Evolutionary conservation across 2,329 filamentous ascomycete genomes (phyloP), one percentile per base, ranked within the genome.

Genomic region (Epichloe glyceriae): DNA sequence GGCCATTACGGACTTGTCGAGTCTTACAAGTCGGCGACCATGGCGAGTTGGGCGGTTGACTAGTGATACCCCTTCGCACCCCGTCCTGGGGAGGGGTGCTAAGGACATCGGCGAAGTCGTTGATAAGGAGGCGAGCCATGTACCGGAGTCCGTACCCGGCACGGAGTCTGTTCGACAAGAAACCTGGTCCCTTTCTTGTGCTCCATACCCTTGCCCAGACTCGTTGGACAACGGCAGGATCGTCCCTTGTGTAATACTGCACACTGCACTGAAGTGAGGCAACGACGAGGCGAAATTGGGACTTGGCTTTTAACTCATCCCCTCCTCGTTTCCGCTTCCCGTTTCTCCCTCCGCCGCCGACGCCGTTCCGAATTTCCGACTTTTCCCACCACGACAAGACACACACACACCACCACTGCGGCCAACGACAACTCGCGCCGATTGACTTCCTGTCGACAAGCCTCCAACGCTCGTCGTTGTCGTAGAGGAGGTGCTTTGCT

Each of bases 271-370:
- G 30, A 10, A 30, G 30, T 30, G 30, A 11, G 30, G 30, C 22
- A 19, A 33, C 35, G 30, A 37, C 15, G 44, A 26, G 47, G 19
- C 33, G 40, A 42, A 42, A 44, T 34, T 40, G n/a, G 51, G 37
- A 44, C 45, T 51, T 43, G 49, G 41, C 40, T 44, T 47, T 51
- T 49, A 51, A 51, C 22, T 45, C 30, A 48, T 51, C 49, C 53
- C 50, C 49, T 50, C 54, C 51, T 55, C 51, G 53, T 50, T 49
- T 51, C 46, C 46, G 50, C 48, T 49, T 54, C 54, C 53, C 49
- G 53, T 54, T 53, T 49, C 50, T 19, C 52, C 47, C 38, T 33
- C 26, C 39, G 39, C 30, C 47, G 12, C 37, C 42, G 42, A 19
- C 44, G 34, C 52, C 34, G 30, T 47, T 49, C 52, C 52, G 47